Base-by-base conservation (phyloP, 73 alveolate genomes). In the Paraurostyla sp. region DNA sequence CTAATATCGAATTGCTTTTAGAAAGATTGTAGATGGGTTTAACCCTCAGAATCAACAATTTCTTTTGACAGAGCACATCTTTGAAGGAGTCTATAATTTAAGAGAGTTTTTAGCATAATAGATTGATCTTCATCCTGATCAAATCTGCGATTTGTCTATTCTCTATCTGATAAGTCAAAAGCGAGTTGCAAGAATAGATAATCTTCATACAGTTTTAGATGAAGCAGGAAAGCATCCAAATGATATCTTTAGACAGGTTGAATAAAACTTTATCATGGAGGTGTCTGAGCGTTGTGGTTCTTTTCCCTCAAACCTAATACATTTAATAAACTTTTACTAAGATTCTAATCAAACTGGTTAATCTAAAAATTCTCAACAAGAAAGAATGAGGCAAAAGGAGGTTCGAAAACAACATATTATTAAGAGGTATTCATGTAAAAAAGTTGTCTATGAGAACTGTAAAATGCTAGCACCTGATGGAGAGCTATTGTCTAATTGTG, bases 391-490 rank as follows among this genome's bases (percentile, higher is more conserved):
- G 57, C 85, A 81, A 87, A 97, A 97, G 89, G 95, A 95, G 82
- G 94, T 75, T 41, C 76, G 97, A 49, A 62, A 93, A 46, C 38
- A 92, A 63, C 56, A 87, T 57, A 76, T 93, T 51, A 80, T 92
- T 71, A 60, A 87, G 62, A 93, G 86, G 45, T 97, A 76, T 90
- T 89, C 97, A 9, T 73, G 95, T 49, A 92, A 93, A 71, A 84
- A 80, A 65, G 96, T 95, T 0, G 96, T 97, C n/a, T 97, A 95
- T 84, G 99, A 97, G 71, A 97, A 96, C 89, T 97, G 98, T 71
- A 92, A 92, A 93, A 97, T 97, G 96, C 76, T 92, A 41, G 97
- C 98, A 0, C 99, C 99, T 36, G 98, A 97, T 83, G 98, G 98
- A 0, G 95, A 93, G 65, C 91, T 92, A 62, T 80, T 97, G 56